Conservation (phyloP, 768 basidiomycete species). For the Hygrocybe punicea region DNA sequence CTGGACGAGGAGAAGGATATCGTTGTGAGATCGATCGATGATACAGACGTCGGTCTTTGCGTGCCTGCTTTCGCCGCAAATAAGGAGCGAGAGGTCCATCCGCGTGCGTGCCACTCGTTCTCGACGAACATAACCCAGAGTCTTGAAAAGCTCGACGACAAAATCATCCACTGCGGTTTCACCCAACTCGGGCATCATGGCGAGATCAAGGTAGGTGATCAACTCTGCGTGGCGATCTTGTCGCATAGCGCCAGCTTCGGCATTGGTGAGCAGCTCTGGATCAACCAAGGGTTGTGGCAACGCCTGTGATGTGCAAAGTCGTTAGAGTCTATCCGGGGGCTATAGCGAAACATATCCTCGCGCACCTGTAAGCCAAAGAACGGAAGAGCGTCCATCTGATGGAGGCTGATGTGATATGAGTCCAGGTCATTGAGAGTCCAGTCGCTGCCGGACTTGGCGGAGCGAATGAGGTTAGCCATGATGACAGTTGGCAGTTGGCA, state of each 20-base stretch:
- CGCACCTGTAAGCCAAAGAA: slow-evolving; percentile 27
- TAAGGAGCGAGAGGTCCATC: slow-evolving; percentile 23
- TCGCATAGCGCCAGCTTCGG: slow-evolving; percentile 24
- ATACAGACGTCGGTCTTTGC: slow-evolving; percentile 33
- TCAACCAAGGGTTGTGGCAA: slow-evolving; percentile 26
- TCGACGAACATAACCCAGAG: slow-evolving; percentile 25
- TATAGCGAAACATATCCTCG: slow-evolving; percentile 1
- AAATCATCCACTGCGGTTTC: slow-evolving; percentile 39
- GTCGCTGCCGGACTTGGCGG: slow-evolving; percentile 12
- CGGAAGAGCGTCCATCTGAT: slow-evolving; percentile 11
- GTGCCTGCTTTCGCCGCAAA: slow-evolving; percentile 26
- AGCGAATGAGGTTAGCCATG: slow-evolving; percentile 29
- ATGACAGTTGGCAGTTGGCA: neutral
- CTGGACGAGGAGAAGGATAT: slow-evolving; percentile 24
- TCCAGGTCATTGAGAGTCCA: slow-evolving; percentile 27
- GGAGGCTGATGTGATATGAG: slow-evolving; percentile 29
- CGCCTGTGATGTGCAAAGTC: slow-evolving; percentile 16
- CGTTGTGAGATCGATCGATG: slow-evolving; percentile 16
- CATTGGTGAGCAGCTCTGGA: slow-evolving; percentile 23
- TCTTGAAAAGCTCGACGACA: slow-evolving; percentile 24
- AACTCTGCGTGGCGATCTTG: slow-evolving; percentile 18
- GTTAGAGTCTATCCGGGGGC: slow-evolving; percentile 5
- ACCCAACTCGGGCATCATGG: slow-evolving; percentile 9
- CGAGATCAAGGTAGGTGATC: slow-evolving; percentile 14
- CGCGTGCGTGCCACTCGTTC: slow-evolving; percentile 21